Conservation (phyloP, 371 early-diverging fungal species). For the Syncephalastrum monosporum region DNA sequence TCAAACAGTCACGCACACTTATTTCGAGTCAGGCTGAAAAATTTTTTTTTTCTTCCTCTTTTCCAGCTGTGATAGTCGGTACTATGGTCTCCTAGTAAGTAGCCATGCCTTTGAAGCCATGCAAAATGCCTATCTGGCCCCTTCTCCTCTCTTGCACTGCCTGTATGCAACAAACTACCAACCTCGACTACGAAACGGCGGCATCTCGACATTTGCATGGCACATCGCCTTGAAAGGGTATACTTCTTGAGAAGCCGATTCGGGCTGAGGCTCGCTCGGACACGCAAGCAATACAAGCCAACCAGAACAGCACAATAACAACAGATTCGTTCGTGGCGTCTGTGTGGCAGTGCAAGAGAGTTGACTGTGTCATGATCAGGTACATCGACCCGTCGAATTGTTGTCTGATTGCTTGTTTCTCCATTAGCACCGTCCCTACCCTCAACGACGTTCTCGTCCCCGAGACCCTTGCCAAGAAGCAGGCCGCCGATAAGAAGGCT, state of each 20-base stretch:
- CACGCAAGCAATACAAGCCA: constrained; percentile 4
- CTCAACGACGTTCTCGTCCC: constrained; percentile 78
- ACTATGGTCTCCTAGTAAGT: constrained; percentile 24
- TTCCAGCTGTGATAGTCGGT: constrained; percentile 7
- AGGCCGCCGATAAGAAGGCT: constrained; percentile 85
- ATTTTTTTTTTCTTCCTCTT: constrained; percentile 21
- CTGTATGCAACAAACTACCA: no score
- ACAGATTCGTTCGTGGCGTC: no score
- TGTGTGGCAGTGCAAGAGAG: no score
- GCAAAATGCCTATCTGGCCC: no score
- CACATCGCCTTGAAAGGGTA: background rate
- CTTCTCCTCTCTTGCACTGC: constrained; percentile 4
- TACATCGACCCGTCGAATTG: constrained; percentile 1
- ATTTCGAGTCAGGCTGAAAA: background rate
- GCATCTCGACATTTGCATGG: constrained; percentile 1
- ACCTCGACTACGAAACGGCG: no score
- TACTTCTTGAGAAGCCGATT: background rate
- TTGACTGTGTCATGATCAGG: no score
- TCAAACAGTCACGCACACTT: no score
- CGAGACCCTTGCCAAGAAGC: constrained; percentile 97
- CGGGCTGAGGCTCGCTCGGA: background rate
- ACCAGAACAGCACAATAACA: background rate
- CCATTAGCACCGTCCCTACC: constrained; percentile 55
- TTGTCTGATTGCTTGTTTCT: constrained; percentile 8
- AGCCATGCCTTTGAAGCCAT: background rate